Percentiles rank a stretch among this genome's conserved stretches.
These are phyloP conservation scores for Astrephomene gubernaculifera DNA, from an alignment of 139 green algal species.

Conservation along the genomic window DNA sequence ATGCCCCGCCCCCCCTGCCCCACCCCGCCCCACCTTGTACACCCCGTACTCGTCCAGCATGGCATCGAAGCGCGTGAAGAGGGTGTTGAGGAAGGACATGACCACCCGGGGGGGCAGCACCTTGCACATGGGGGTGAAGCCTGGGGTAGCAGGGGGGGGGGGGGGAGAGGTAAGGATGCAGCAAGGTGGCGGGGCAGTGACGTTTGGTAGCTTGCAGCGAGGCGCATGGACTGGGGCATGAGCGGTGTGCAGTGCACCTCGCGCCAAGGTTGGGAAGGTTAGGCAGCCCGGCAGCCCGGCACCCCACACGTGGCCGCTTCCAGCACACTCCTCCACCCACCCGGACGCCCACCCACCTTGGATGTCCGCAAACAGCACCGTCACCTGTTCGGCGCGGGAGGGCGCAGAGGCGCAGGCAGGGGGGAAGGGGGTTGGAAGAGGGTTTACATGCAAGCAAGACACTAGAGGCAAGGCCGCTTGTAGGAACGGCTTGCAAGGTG, in stretches of 20 bases:
- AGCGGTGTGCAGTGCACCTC: too few species aligned
- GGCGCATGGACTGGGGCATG: too few species aligned
- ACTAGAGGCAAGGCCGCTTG: too few species aligned
- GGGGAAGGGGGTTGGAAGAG: not conserved
- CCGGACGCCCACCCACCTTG: not conserved
- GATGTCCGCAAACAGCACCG: slow-evolving; percentile 26
- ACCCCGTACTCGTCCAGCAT: slow-evolving; percentile 20
- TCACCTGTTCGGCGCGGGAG: not conserved
- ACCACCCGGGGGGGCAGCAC: slow-evolving; percentile 43
- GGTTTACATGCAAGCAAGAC: too few species aligned
- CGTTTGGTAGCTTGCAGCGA: not conserved
- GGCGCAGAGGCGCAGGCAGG: not conserved
- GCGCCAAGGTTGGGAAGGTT: too few species aligned
- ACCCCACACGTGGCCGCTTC: too few species aligned
- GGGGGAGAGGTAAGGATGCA: not conserved
- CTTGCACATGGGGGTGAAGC: slow-evolving; percentile 59
- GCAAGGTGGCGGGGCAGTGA: not conserved
- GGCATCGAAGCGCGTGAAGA: slow-evolving; percentile 43
- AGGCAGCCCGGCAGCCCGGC: too few species aligned
- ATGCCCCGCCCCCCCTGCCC: not conserved
- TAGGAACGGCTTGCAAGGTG: too few species aligned
- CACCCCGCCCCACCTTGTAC: slow-evolving; percentile 11
- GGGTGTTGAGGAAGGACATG: slow-evolving; percentile 58
- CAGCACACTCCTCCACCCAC: not conserved
- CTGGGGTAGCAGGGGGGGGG: not conserved